Percentiles rank a stretch among this genome's conserved stretches.
These are phyloP conservation scores for Paxillus ammoniavirescens DNA, from an alignment of 768 basidiomycete genomes.

Conservation along the genomic window DNA sequence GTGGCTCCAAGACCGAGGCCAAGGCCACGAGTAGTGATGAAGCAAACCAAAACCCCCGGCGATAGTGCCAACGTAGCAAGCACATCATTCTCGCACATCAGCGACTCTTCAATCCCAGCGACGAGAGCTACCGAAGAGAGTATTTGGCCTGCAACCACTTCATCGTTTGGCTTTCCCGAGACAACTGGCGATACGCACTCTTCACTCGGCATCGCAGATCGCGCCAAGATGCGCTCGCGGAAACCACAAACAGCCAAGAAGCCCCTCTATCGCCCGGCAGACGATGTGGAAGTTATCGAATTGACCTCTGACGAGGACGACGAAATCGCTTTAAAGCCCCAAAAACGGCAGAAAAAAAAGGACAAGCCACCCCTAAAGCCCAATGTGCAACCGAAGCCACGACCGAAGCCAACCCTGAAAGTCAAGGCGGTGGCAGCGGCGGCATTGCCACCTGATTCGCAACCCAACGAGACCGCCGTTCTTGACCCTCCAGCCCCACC, in stretches of 20 bases:
- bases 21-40: slow-evolving; percentile 30
- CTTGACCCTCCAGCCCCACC: slow-evolving; percentile 32
- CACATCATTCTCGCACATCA: slow-evolving; percentile 22
- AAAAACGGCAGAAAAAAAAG: slow-evolving; percentile 32
- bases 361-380: slow-evolving; percentile 26
- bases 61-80: background rate
- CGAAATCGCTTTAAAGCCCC: slow-evolving; percentile 32
- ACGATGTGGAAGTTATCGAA: slow-evolving; percentile 42
- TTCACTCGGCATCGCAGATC: slow-evolving; percentile 49
- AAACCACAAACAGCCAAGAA: slow-evolving; percentile 23
- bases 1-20: slow-evolving; percentile 25
- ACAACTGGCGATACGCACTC: slow-evolving; percentile 17
- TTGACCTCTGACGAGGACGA: slow-evolving; percentile 45
- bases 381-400: slow-evolving; percentile 23
- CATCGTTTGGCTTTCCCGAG: slow-evolving; percentile 11
- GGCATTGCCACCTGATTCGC: slow-evolving; percentile 18
- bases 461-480: slow-evolving; percentile 7
- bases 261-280: background rate
- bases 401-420: slow-evolving; percentile 26
- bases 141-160: slow-evolving; percentile 15
- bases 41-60: slow-evolving; percentile 7
- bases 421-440: slow-evolving; percentile 8
- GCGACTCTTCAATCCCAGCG: slow-evolving; percentile 11
- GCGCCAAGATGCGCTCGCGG: slow-evolving; percentile 55
- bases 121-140: slow-evolving; percentile 17